phyloP scores from a whole-genome alignment of 345 rosid genomes.

The Syzygium aqueum region DNA sequence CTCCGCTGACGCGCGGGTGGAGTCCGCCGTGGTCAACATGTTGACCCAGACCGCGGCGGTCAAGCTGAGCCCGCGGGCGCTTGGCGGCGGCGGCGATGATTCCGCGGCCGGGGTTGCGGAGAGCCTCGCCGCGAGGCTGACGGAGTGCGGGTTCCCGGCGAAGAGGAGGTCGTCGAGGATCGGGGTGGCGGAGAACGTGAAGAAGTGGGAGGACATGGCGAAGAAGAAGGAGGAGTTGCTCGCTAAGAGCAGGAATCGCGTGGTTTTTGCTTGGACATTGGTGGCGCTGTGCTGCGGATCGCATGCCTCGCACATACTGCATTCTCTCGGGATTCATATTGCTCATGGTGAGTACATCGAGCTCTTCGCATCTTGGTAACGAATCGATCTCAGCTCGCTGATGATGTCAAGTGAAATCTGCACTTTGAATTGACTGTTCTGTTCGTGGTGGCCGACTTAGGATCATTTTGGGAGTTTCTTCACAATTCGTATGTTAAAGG shows the following conservation, averaged over 20 bases:
- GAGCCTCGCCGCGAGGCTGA: conserved; percentile 60
- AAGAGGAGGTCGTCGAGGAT: conserved; percentile 42
- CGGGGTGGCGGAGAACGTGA: conserved; percentile 72
- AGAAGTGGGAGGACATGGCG: conserved; percentile 72
- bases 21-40: conserved; percentile 82
- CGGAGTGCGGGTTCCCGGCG: conserved; percentile 74
- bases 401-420: not conserved
- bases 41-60: conserved; percentile 86
- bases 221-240: conserved; percentile 74
- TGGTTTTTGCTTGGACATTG: conserved; percentile 88
- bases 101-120: conserved; percentile 35
- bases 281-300: conserved; percentile 96
- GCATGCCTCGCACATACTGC: conserved; percentile 79
- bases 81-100: conserved; percentile 14
- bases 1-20: conserved; percentile 69
- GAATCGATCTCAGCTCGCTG: not conserved
- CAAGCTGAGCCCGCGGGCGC: conserved; percentile 34
- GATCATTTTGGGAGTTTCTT: conserved; percentile 60
- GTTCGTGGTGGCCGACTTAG: conserved; percentile 26
- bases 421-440: not conserved
- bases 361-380: not conserved
- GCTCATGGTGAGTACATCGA: conserved; percentile 48
- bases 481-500: conserved; percentile 85
- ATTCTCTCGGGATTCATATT: conserved; percentile 78
- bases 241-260: conserved; percentile 68